Evolutionary conservation across 148 eudicot species (phyloP).

Genomic region (Tetragonia tetragonoides): DNA sequence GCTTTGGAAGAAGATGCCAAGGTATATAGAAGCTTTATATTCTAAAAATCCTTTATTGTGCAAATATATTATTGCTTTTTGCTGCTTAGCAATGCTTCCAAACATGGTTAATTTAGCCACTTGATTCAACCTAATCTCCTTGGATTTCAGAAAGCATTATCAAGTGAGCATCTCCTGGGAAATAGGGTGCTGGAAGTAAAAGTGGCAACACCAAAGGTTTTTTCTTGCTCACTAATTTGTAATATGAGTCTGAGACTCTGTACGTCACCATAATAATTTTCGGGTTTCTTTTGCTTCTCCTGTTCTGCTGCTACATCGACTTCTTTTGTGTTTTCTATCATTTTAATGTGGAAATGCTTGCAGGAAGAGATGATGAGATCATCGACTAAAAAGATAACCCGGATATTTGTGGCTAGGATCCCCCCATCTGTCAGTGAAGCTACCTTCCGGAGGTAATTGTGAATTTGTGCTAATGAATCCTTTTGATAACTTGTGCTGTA

Average conservation of each 20-base stretch:
- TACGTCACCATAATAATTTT: not conserved
- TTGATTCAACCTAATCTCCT: not conserved
- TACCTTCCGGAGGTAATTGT: constrained; percentile 67
- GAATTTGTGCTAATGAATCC: not conserved
- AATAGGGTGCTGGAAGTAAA: constrained; percentile 76
- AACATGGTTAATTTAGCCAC: not conserved
- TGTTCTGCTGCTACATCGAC: not conserved
- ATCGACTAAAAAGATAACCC: constrained; percentile 83
- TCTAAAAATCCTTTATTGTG: not conserved
- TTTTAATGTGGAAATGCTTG: not conserved
- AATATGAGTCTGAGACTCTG: not conserved
- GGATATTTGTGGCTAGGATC: constrained; percentile 96
- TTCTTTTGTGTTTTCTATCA: not conserved
- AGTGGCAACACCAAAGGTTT: constrained; percentile 73
- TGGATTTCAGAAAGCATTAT: constrained; percentile 55
- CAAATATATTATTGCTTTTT: not conserved
- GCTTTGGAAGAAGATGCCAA: constrained; percentile 76
- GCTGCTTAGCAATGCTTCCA: not conserved
- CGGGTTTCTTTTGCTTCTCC: not conserved
- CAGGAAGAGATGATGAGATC: constrained; percentile 87
- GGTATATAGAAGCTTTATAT: constrained; percentile 42
- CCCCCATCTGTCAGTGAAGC: constrained; percentile 80
- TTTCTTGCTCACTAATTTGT: not conserved
- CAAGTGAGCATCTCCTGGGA: constrained; percentile 81
- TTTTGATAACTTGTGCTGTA: not conserved